Evolutionary conservation across 768 basidiomycete genomes (phyloP).

Genomic region (Termitomyces sp.): DNA sequence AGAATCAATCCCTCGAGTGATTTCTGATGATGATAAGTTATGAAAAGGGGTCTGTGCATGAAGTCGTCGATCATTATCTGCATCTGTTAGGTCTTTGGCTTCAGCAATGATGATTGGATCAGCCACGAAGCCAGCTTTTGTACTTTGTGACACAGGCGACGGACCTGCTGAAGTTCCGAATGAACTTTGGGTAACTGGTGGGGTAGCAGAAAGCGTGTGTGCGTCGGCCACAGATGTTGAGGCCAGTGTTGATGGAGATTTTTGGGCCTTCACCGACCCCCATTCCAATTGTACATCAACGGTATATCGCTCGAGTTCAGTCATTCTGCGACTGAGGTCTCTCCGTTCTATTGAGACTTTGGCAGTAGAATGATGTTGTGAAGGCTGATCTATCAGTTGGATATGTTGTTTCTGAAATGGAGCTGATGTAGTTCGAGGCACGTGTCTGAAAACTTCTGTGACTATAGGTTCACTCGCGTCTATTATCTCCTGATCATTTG

Average conservation of each 20-base stretch:
- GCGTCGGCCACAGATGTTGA: not conserved
- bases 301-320: conserved; percentile 6
- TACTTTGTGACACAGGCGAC: not conserved
- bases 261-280: not conserved
- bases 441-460: not conserved
- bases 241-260: not conserved
- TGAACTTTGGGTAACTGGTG: not conserved
- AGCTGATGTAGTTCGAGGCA: not conserved
- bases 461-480: not conserved
- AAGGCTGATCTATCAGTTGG: not conserved
- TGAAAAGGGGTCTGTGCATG: not conserved
- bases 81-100: not conserved
- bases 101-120: not conserved
- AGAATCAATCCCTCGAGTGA: not conserved
- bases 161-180: not conserved
- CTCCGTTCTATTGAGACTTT: not conserved
- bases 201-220: not conserved
- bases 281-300: conserved; percentile 5
- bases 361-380: not conserved
- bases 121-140: not conserved
- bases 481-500: not conserved
- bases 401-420: not conserved
- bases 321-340: not conserved
- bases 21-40: not conserved
- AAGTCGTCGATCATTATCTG: not conserved